These are phyloP conservation scores for Ballota nigra DNA, from an alignment of 257 asterid genomes.

Conservation along the genomic window DNA sequence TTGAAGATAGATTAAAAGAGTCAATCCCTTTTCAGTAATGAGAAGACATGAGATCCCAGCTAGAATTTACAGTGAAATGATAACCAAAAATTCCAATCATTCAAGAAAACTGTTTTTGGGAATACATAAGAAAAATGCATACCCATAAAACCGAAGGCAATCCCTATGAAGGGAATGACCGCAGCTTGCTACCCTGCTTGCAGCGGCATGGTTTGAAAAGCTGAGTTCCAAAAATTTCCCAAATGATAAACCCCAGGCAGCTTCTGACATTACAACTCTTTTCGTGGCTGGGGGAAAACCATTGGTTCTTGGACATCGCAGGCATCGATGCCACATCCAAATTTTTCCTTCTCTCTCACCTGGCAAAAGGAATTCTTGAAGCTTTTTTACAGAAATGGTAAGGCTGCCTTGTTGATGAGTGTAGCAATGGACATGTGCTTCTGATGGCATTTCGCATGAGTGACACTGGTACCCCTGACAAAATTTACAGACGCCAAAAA, in stretches of 20 bases:
- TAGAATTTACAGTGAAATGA: constrained; percentile 10
- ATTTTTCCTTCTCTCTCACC: constrained; percentile 69
- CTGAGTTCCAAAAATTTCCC: constrained; percentile 80
- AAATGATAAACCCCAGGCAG: constrained; percentile 78
- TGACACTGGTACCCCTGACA: constrained; percentile 55
- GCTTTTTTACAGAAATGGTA: constrained; percentile 62
- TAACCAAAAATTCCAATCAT: neutral
- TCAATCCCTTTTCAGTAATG: constrained; percentile 7
- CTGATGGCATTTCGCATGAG: constrained; percentile 73
- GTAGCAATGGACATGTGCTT: constrained; percentile 74
- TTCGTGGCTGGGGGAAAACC: constrained; percentile 71
- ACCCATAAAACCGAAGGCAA: constrained; percentile 88
- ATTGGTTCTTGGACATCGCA: constrained; percentile 63
- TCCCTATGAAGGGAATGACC: constrained; percentile 89
- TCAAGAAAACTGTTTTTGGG: neutral
- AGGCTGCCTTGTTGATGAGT: constrained; percentile 80
- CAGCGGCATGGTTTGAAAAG: constrained; percentile 86
- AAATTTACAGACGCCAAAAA: constrained; percentile 24
- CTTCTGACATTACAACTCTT: constrained; percentile 72
- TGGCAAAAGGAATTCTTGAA: constrained; percentile 50
- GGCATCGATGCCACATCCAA: constrained; percentile 94
- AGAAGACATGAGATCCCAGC: constrained; percentile 13
- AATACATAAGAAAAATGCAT: constrained; percentile 12
- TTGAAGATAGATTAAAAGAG: neutral
- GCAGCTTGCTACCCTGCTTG: constrained; percentile 78